Evolutionary conservation across 306 rosid species (phyloP), one percentile per base, ranked within the genome.

Genomic region (Fagus sylvatica): DNA sequence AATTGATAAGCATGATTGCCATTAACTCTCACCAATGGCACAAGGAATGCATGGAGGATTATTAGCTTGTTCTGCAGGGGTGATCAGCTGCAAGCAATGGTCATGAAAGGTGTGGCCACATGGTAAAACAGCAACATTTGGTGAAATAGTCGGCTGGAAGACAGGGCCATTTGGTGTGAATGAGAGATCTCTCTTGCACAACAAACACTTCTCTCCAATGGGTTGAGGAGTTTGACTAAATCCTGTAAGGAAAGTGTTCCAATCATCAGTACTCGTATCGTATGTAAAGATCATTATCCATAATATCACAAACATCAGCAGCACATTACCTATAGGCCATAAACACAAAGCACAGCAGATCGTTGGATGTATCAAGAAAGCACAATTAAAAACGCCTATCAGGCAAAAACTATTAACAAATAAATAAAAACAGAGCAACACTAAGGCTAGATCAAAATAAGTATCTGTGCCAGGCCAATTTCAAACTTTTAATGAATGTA

Each of bases 41-140:
- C 97, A 89, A 16, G 86, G 87, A 82, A 91, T 83, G 83, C 97
- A 91, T 4, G 94, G 90, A 77, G 94, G 97, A 51, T 77, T 69
- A 2, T 69, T 66, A 37, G 81, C 77, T 74, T 80, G 83, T 40
- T 78, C 85, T 36, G n/a, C 62, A 46, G 90, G 89, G 37, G 94
- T 91, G 53, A 89, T 88, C n/a, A 72, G 82, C 74, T 80, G 65
- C 86, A 91, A 86, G 82, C 94, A 91, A 39, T 76, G 53, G 13
- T 74, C 78, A 12, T 91, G 97, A 79, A 91, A 91, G 74, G 88
- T 84, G 83, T 91, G 97, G 65, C 91, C 79, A 46, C 97, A 91
- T 0, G 97, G 77, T 54, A 91, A 84, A 80, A 91, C 79, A 12
- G 89, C 92, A 36, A 43, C 82, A 1, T 71, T 54, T 2, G 94